Evolutionary conservation across 1,139 yeast species (phyloP), one percentile per base, ranked within the genome.

Genomic region (Suhomyces bokatorum): DNA sequence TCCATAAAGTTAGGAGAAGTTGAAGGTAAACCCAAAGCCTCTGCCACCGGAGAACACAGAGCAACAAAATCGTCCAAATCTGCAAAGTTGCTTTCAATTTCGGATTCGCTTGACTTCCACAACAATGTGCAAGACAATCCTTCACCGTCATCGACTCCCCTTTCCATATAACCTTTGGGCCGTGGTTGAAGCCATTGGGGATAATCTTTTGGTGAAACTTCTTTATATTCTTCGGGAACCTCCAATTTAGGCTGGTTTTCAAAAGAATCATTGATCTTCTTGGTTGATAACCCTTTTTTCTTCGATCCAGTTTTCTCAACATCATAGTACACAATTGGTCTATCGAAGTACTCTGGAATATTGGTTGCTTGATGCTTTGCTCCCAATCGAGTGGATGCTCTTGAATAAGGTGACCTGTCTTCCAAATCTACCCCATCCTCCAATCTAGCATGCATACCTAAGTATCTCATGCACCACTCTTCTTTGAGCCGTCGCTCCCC

Each of bases 381-480:
- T 0, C 96, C 96, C 12, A 88, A 60, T 47, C 95, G 67, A 0
- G 95, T 86, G 2, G 87, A 84, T 0, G 95, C 95, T 46, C 95
- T 67, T 0, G 96, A 95, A 54, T 85, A 85, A 1, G 93, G 91
- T 3, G 75, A 68, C 35, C 93, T 69, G 57, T 87, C 96, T 49
- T 87, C 90, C 11, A 81, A 59, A 57, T 88, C 96, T 31, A 88
- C 75, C 0, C 87, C 89, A 62, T 88, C 96, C 57, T 87, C 95
- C 28, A 87, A 63, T 46, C 80, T 75, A 1, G 91, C 80, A 62
- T 88, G 88, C 67, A 83, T 77, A 1, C 96, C 96, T 36, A 87
- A 70, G 57, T 87, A 89, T 50, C 96, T 66, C 72, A 83, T 85
- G 8, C 84, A 84, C 96, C 96, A 89, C 58, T 83, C 88, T 60